Evolutionary conservation across 768 basidiomycete genomes (phyloP), one percentile per base, ranked within the genome.

Genomic region (Mycena venus): DNA sequence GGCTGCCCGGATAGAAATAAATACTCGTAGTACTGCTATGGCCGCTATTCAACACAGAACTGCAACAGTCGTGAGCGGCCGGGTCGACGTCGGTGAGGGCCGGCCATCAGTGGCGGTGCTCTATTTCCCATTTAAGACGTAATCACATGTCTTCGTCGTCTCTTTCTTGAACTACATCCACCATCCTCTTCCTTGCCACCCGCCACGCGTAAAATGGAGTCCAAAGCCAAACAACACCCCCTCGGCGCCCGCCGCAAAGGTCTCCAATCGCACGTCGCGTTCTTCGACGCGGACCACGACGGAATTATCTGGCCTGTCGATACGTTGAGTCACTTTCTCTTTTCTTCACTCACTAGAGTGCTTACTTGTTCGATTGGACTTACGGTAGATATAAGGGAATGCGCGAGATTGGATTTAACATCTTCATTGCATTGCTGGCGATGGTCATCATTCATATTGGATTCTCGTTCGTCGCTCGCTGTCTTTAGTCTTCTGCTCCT

Each of bases 251-350:
- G 47, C n/a, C 40, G 55, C 51, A 83, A 85, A 3, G 84, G 82
- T 12, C 80, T 88, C 15, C 85, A 88, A 78, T 75, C 76, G 19
- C 88, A 88, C 72, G 84, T 86, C 76, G 84, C 85, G 40, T 88
- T 87, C 80, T 88, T 88, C 74, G 88, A 88, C 81, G 72, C 70
- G 36, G 87, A 88, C 78, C 72, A 76, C 29, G 88, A 88, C 75
- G 88, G 87, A 6, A 80, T 87, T 47, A 88, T 88, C 68, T 88
- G 86, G 85, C 87, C 87, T 8, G 73, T 44, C 15, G 87, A 88
- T 75, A 88, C 87, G 86, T 88, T 70, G 70, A 84, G 80, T 59
- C 34, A 34, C 51, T 15, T 51, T 29, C 15, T 0, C n/a, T 15
- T 60, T 27, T 34, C 23, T 73, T 21, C 31, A 40, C 34, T 14